These are phyloP conservation scores for Phytopythium litorale DNA, from an alignment of 352 stramenopile genomes.

Conservation along the genomic window DNA sequence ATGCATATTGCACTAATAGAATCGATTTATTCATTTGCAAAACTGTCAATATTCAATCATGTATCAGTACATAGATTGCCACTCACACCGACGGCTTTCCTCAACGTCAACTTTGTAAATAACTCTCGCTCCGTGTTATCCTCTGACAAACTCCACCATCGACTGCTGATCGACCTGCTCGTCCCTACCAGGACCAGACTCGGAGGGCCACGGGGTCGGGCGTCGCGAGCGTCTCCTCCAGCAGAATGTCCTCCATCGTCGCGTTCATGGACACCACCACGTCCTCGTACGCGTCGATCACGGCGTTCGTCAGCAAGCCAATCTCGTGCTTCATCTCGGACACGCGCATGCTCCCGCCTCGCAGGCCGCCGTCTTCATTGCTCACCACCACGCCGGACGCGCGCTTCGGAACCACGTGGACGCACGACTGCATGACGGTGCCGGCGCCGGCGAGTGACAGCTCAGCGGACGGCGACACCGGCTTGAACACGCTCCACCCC, in stretches of 20 bases:
- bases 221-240: constrained; percentile 24
- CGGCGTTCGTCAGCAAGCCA: constrained; percentile 44
- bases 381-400: constrained; percentile 11
- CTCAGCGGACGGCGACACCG: constrained; percentile 21
- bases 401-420: constrained; percentile 36
- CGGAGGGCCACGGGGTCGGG: neutral
- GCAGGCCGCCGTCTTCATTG: constrained; percentile 4
- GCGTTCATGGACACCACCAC: constrained; percentile 41
- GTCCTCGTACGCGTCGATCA: constrained; percentile 54
- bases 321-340: constrained; percentile 22
- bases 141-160: neutral
- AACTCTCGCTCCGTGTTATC: neutral
- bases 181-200: constrained; percentile 6
- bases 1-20: too few relatives aligned
- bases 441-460: constrained; percentile 15
- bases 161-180: neutral
- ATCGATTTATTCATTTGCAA: too few relatives aligned
- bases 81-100: too few relatives aligned
- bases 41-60: too few relatives aligned
- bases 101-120: neutral
- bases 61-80: too few relatives aligned
- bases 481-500: constrained; percentile 53
- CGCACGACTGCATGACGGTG: constrained; percentile 43
- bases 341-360: constrained; percentile 3
- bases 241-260: constrained; percentile 48